Percentiles rank a stretch among this genome's conserved stretches.
Evolutionary conservation across 495 filamentous ascomycete genomes (phyloP).

Genomic region (Annulohypoxylon maeteangense): DNA sequence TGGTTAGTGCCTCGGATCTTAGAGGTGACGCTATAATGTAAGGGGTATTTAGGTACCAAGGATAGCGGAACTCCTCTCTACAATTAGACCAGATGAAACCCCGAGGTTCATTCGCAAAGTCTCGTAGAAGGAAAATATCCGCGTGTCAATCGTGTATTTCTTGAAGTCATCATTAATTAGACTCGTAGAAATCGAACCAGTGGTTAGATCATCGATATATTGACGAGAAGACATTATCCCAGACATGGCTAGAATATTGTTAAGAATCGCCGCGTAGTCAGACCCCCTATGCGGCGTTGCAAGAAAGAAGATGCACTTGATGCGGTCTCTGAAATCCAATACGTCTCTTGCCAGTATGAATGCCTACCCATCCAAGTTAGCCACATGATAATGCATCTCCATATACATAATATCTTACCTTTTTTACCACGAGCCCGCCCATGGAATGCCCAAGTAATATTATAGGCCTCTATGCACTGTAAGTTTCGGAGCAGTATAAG

Average conservation of each 20-base stretch:
- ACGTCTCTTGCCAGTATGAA: slow-evolving; percentile 18
- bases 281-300: slow-evolving; percentile 60
- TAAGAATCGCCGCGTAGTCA: slow-evolving; percentile 50
- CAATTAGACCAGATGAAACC: slow-evolving; percentile 41
- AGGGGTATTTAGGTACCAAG: slow-evolving; percentile 2
- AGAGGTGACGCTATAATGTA: not conserved
- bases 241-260: slow-evolving; percentile 45
- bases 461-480: slow-evolving; percentile 41
- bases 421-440: slow-evolving; percentile 61
- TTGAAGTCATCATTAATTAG: slow-evolving; percentile 59
- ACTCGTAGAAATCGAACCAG: slow-evolving; percentile 46
- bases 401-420: slow-evolving; percentile 22
- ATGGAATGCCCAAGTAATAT: slow-evolving; percentile 57
- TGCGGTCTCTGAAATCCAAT: slow-evolving; percentile 20
- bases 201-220: slow-evolving; percentile 52
- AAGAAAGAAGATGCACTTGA: slow-evolving; percentile 55
- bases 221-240: slow-evolving; percentile 35
- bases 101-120: slow-evolving; percentile 48
- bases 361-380: slow-evolving; percentile 19
- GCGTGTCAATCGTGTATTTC: slow-evolving; percentile 41
- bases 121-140: slow-evolving; percentile 59
- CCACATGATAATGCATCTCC: not conserved
- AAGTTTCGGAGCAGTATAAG: not conserved
- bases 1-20: not conserved
- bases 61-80: slow-evolving; percentile 33